A percentile compares a stretch with the other conserved stretches of the same genome.
These are phyloP conservation scores for Cutaneotrichosporon dermatis DNA, from an alignment of 1,284 basidiomycete species.

Conservation along the genomic window DNA sequence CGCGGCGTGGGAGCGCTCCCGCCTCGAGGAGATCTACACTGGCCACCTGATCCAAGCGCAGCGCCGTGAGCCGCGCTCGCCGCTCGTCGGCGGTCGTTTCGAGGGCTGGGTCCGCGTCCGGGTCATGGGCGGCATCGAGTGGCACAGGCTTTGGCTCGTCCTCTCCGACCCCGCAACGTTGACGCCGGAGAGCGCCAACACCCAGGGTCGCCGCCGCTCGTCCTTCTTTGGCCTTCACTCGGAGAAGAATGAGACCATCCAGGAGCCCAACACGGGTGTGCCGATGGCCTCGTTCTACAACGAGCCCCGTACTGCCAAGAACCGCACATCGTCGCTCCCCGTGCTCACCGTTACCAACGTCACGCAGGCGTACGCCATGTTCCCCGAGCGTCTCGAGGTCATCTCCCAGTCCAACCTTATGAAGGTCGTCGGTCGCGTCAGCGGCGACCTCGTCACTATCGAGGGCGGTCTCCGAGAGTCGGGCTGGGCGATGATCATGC, in stretches of 20 bases:
- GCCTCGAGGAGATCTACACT: conserved; percentile 95
- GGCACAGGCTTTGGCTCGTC: conserved; percentile 89
- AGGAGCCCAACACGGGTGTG: conserved; percentile 44
- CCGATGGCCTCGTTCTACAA: conserved; percentile 47
- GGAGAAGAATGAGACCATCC: conserved; percentile 55
- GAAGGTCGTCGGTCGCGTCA: conserved; percentile 77
- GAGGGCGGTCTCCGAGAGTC: conserved; percentile 56
- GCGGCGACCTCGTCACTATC: conserved; percentile 63
- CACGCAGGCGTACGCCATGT: conserved; percentile 68
- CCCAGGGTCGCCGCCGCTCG: conserved; percentile 33
- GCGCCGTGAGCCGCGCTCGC: conserved; percentile 62
- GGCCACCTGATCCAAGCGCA: conserved; percentile 78
- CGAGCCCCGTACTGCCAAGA: conserved; percentile 39
- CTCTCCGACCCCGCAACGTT: conserved; percentile 52
- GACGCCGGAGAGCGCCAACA: conserved; percentile 20
- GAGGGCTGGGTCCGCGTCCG: conserved; percentile 92
- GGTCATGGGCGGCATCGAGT: conserved; percentile 90
- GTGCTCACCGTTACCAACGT: conserved; percentile 45
- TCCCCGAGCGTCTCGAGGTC: conserved; percentile 88
- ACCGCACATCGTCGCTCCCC: conserved; percentile 34
- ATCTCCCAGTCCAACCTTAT: conserved; percentile 80
- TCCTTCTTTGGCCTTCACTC: conserved; percentile 41
- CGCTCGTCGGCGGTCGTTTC: conserved; percentile 64
- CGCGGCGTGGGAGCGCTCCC: conserved; percentile 89
- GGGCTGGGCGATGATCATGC: conserved; percentile 83